These are phyloP conservation scores for Lycium ferocissimum DNA, from an alignment of 257 asterid species.

Conservation along the genomic window DNA sequence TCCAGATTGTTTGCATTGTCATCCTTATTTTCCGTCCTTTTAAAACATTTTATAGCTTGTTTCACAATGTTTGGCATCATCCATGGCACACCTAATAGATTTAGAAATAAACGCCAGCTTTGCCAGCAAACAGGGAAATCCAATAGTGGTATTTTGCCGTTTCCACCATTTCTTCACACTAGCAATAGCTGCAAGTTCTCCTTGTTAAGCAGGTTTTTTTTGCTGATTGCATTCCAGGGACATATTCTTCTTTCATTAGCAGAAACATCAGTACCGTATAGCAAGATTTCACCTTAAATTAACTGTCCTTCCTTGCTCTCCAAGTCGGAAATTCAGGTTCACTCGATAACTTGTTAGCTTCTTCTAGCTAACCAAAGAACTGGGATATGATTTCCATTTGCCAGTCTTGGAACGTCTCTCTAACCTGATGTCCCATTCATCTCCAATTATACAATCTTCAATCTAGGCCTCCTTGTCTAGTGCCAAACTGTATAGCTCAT, in stretches of 20 bases:
- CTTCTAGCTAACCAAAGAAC: neutral
- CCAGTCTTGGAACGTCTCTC: neutral
- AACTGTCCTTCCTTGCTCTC: neutral
- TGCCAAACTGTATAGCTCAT: neutral
- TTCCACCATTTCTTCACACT: neutral
- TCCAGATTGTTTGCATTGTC: slow-evolving; percentile 22
- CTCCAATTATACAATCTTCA: slow-evolving; percentile 8
- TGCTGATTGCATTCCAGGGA: neutral
- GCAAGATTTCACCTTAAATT: slow-evolving; percentile 18
- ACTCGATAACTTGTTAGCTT: slow-evolving; percentile 9
- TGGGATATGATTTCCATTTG: slow-evolving; percentile 8
- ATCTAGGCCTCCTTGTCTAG: neutral
- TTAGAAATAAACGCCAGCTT: slow-evolving; percentile 10
- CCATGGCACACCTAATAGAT: neutral
- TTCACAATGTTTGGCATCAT: slow-evolving; percentile 4
- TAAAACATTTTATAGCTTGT: neutral
- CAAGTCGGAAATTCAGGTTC: neutral
- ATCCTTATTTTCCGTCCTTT: neutral
- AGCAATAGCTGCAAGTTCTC: neutral
- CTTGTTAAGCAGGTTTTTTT: neutral
- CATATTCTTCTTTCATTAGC: neutral
- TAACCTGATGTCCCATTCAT: neutral
- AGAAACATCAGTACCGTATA: slow-evolving; percentile 4
- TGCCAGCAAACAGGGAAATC: neutral
- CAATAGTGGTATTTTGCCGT: neutral